Percentiles rank a stretch among this genome's conserved stretches.
Evolutionary conservation across 129 eudicot genomes (phyloP).

Genomic region (Centrapalus pauciflorus): DNA sequence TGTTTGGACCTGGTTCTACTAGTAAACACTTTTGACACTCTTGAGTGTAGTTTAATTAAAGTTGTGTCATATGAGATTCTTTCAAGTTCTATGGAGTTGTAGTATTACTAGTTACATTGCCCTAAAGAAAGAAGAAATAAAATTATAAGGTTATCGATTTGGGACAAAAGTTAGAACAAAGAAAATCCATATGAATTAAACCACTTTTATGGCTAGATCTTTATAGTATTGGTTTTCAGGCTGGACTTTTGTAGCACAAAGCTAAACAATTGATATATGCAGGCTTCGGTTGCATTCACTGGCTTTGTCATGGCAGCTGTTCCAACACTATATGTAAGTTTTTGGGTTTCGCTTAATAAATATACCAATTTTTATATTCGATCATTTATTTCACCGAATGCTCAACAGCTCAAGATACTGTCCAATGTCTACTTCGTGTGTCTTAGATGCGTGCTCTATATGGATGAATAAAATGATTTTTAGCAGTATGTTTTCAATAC

Average conservation of each 20-base stretch:
- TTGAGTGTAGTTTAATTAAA: too few relatives aligned
- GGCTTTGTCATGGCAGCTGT: constrained; percentile 74
- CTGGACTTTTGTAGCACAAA: neutral
- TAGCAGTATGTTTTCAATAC: too few relatives aligned
- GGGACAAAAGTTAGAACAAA: neutral
- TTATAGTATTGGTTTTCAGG: neutral
- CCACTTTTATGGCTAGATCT: neutral
- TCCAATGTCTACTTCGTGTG: too few relatives aligned
- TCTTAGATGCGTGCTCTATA: too few relatives aligned
- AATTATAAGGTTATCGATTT: neutral
- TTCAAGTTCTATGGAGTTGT: neutral
- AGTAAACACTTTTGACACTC: too few relatives aligned
- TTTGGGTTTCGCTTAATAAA: neutral
- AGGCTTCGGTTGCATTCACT: constrained; percentile 53
- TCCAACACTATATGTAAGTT: constrained; percentile 63
- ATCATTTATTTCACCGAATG: neutral
- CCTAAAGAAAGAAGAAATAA: neutral
- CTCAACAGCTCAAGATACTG: too few relatives aligned
- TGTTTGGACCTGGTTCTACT: too few relatives aligned
- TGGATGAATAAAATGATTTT: too few relatives aligned
- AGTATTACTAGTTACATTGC: constrained; percentile 2
- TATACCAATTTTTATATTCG: neutral
- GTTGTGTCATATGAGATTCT: neutral
- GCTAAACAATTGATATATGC: constrained; percentile 25
- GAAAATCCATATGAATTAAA: neutral